Evolutionary conservation across 176 grass and related monocot species (phyloP), one percentile per base, ranked within the genome.

Genomic region (Phragmites australis): DNA sequence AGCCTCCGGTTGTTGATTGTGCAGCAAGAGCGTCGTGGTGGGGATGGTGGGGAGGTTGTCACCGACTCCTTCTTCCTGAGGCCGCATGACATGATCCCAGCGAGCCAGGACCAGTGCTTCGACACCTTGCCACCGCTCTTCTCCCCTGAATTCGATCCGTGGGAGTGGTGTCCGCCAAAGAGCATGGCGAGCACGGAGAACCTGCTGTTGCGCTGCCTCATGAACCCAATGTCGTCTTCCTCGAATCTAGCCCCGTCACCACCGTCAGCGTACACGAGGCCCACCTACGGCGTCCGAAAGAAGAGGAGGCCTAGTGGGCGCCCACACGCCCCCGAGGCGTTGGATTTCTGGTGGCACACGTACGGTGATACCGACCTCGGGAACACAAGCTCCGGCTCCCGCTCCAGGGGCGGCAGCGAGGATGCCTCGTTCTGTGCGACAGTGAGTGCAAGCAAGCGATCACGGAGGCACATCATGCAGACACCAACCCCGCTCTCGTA

Each of bases 401-500:
- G 21, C 1, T 51, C 39, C 14, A 58, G 76, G 0, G 30, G 63
- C 23, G 19, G 53, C 51, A 83, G 60, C 57, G 84, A 84, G 46
- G 92, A 77, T 12, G 87, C 85, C 11, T 89, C 74, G 84, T 90
- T 99, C 80, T 89, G 92, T n/a, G 78, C 77, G 53, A 88, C 86
- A 71, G 90, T 75, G 32, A 99, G 92, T 22, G 81, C 81, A 54
- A 93, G 65, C 29, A 99, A 88, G 71, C 96, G 81, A 78, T 86
- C 90, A 44, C 96, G 90, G 86, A 99, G 96, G 86, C 96, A 99
- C 49, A 86, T 68, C 0, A 90, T 90, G 81, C 92, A 99, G 32
- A 99, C 92, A 53, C 96, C 96, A 13, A 78, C 79, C 44, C 82
- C 90, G 65, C 37, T 52, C 67, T 85, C 83, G 81, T 93, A 93